A percentile compares a stretch with the other conserved stretches of the same genome.
These are phyloP conservation scores for Moniliophthora roreri DNA, from an alignment of 1,284 basidiomycete species.

Conservation along the genomic window DNA sequence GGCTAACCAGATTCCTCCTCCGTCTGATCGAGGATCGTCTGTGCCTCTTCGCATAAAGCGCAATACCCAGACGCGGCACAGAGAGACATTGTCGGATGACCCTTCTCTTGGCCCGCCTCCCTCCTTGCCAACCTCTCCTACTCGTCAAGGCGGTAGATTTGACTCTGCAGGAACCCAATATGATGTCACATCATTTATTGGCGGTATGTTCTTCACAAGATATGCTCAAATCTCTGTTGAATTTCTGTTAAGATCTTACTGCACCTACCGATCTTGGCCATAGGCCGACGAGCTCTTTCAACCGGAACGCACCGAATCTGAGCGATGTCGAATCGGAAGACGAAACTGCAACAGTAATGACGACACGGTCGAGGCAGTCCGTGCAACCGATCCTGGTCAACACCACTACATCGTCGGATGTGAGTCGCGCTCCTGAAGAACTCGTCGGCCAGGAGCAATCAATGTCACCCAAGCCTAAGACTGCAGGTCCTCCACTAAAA, in stretches of 20 bases:
- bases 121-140: slow-evolving; percentile 28
- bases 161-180: slow-evolving; percentile 58
- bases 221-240: neutral
- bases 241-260: slow-evolving; percentile 21
- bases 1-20: slow-evolving; percentile 18
- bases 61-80: neutral
- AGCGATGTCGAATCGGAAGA: slow-evolving; percentile 22
- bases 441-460: no score
- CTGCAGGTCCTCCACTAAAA: slow-evolving; percentile 18
- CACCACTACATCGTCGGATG: slow-evolving; percentile 19
- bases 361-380: slow-evolving; percentile 14
- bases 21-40: slow-evolving; percentile 6
- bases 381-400: slow-evolving; percentile 29
- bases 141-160: slow-evolving; percentile 21
- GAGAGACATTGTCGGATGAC: neutral
- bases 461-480: slow-evolving; percentile 11
- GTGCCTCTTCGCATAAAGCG: slow-evolving; percentile 6
- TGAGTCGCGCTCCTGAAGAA: slow-evolving; percentile 1
- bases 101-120: slow-evolving; percentile 6
- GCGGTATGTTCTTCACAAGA: slow-evolving; percentile 40
- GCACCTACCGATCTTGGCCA: slow-evolving; percentile 9
- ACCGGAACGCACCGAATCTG: slow-evolving; percentile 1
- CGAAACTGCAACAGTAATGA: slow-evolving; percentile 11
- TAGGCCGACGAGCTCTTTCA: slow-evolving; percentile 6
- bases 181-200: slow-evolving; percentile 77